Conservation (phyloP, 768 basidiomycete species). For the Tricholoma flavovirens region DNA sequence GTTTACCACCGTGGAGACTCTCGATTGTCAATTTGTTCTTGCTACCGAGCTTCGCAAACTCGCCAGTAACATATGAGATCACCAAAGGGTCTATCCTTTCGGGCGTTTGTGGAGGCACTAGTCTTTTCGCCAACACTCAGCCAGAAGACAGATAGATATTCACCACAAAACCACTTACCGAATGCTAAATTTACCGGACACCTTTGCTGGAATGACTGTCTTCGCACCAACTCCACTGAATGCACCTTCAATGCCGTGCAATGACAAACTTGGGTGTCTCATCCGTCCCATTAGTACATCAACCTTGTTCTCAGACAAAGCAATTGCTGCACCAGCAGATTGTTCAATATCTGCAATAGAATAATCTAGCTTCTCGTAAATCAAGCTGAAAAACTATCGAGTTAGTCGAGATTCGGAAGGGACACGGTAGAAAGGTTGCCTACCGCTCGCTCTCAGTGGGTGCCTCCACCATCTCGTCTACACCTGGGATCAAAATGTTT, state of each 20-base stretch:
- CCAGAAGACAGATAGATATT: background rate
- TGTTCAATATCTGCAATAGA: slow-evolving; percentile 65
- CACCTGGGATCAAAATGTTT: slow-evolving; percentile 83
- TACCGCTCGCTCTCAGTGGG: slow-evolving; percentile 71
- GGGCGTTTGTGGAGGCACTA: slow-evolving; percentile 86
- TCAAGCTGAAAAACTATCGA: slow-evolving; percentile 34
- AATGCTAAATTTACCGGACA: slow-evolving; percentile 90
- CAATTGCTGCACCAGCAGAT: slow-evolving; percentile 69
- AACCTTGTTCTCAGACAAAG: slow-evolving; percentile 73
- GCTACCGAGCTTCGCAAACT: slow-evolving; percentile 79
- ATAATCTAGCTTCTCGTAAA: slow-evolving; percentile 76
- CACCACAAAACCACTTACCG: slow-evolving; percentile 39
- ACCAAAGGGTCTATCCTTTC: slow-evolving; percentile 70
- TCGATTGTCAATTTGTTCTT: slow-evolving; percentile 80
- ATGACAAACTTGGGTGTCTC: slow-evolving; percentile 81
- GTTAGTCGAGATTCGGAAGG: slow-evolving; percentile 1
- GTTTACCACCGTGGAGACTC: slow-evolving; percentile 75
- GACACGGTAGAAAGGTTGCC: slow-evolving; percentile 12
- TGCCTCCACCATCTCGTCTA: slow-evolving; percentile 77
- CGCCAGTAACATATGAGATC: slow-evolving; percentile 57
- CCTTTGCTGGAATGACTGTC: slow-evolving; percentile 93
- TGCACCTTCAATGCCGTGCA: slow-evolving; percentile 96
- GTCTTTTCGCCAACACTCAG: slow-evolving; percentile 27
- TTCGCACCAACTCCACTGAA: slow-evolving; percentile 79
- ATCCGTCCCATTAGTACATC: slow-evolving; percentile 87